Evolutionary conservation across 495 filamentous ascomycete genomes (phyloP).

Genomic region (Entonaema liquescens): DNA sequence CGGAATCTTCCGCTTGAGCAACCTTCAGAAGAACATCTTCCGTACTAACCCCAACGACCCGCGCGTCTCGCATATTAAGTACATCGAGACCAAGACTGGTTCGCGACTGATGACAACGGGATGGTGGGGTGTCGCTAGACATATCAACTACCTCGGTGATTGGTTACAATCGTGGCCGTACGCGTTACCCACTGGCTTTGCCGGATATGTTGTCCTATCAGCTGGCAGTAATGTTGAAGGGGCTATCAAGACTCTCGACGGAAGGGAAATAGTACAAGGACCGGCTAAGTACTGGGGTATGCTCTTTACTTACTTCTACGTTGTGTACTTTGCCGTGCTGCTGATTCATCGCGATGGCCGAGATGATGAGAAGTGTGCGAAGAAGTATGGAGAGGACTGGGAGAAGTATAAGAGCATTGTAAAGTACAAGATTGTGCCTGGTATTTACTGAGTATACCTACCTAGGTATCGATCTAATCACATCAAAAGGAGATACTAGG

Average conservation of each 20-base stretch:
- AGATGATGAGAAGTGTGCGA: slow-evolving; percentile 91
- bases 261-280: slow-evolving; percentile 71
- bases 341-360: slow-evolving; percentile 89
- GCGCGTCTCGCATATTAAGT: slow-evolving; percentile 79
- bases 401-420: slow-evolving; percentile 86
- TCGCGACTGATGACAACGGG: slow-evolving; percentile 83
- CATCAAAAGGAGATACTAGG: neutral
- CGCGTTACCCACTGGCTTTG: slow-evolving; percentile 86
- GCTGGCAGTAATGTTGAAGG: slow-evolving; percentile 56
- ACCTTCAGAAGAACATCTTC: slow-evolving; percentile 95
- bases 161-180: slow-evolving; percentile 96
- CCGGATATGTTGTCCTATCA: slow-evolving; percentile 73
- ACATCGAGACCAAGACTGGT: slow-evolving; percentile 85
- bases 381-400: slow-evolving; percentile 96
- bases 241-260: slow-evolving; percentile 64
- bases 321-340: slow-evolving; percentile 90
- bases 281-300: slow-evolving; percentile 83
- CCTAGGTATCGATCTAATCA: neutral
- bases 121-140: slow-evolving; percentile 93
- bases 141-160: slow-evolving; percentile 98
- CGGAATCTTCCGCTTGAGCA: slow-evolving; percentile 88
- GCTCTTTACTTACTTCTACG: slow-evolving; percentile 92
- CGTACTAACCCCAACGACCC: slow-evolving; percentile 88
- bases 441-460: slow-evolving; percentile 71
- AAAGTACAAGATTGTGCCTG: slow-evolving; percentile 86